Evolutionary conservation across 176 grass and related monocot genomes (phyloP).

Genomic region (Thinopyrum elongatum): DNA sequence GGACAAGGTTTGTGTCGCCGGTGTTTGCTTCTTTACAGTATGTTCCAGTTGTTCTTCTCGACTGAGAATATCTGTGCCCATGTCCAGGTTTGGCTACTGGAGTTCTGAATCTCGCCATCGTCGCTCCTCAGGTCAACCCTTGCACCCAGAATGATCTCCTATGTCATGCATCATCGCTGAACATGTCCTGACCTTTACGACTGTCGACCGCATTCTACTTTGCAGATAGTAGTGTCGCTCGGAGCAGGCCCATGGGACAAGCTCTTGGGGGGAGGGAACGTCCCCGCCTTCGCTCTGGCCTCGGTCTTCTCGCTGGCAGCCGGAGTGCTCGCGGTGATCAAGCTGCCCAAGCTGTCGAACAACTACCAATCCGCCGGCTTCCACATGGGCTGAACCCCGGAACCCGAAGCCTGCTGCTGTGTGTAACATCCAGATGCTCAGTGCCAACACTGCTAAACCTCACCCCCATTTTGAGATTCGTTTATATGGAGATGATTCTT

Average conservation of each 20-base stretch:
- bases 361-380: conserved; percentile 76
- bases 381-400: conserved; percentile 64
- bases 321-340: conserved; percentile 71
- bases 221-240: conserved; percentile 85
- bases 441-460: not conserved
- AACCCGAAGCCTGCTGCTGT: not conserved
- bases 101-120: conserved; percentile 94
- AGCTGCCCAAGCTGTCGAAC: conserved; percentile 76
- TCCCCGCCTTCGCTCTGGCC: conserved; percentile 87
- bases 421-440: not conserved
- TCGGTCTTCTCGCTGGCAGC: conserved; percentile 69
- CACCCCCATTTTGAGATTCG: conserved; percentile 30
- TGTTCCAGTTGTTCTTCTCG: not conserved
- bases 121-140: conserved; percentile 70
- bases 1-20: conserved; percentile 75
- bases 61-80: conserved; percentile 19
- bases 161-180: not conserved
- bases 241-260: conserved; percentile 96
- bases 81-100: conserved; percentile 87
- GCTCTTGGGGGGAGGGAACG: conserved; percentile 89
- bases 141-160: not conserved
- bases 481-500: conserved; percentile 53
- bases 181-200: not conserved
- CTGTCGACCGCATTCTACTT: not conserved
- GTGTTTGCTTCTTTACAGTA: not conserved